A percentile compares a stretch with the other conserved stretches of the same genome.
Evolutionary conservation across 768 basidiomycete species (phyloP).

Genomic region (Serendipita vermifera): DNA sequence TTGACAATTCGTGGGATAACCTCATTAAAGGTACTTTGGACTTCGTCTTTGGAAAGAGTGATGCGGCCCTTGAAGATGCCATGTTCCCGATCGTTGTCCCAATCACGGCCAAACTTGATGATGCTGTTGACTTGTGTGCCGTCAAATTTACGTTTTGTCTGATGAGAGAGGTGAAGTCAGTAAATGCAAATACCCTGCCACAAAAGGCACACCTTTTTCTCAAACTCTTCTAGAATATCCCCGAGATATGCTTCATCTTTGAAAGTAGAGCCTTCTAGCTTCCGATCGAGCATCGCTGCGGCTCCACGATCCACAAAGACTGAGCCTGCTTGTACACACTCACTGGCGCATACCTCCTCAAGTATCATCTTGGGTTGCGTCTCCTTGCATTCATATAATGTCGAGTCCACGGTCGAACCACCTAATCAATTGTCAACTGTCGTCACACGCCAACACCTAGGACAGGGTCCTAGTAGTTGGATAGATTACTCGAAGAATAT

Average conservation of each 20-base stretch:
- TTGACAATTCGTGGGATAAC: background rate
- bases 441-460: too few species aligned
- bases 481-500: too few species aligned
- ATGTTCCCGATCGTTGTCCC: background rate
- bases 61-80: background rate
- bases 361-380: slow-evolving; percentile 5
- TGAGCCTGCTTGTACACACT: slow-evolving; percentile 1
- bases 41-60: background rate
- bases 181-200: background rate
- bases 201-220: background rate
- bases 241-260: background rate
- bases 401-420: background rate
- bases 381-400: background rate
- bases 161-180: background rate
- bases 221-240: background rate
- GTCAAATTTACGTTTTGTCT: slow-evolving; percentile 3
- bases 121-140: background rate
- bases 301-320: slow-evolving; percentile 2
- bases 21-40: slow-evolving; percentile 2
- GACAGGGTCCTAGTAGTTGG: too few species aligned
- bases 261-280: slow-evolving; percentile 1
- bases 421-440: too few species aligned
- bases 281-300: background rate
- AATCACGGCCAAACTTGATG: background rate
- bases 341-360: slow-evolving; percentile 2